These are phyloP conservation scores for Candida sanyaensis DNA, from an alignment of 1,139 yeast genomes.

Conservation along the genomic window DNA sequence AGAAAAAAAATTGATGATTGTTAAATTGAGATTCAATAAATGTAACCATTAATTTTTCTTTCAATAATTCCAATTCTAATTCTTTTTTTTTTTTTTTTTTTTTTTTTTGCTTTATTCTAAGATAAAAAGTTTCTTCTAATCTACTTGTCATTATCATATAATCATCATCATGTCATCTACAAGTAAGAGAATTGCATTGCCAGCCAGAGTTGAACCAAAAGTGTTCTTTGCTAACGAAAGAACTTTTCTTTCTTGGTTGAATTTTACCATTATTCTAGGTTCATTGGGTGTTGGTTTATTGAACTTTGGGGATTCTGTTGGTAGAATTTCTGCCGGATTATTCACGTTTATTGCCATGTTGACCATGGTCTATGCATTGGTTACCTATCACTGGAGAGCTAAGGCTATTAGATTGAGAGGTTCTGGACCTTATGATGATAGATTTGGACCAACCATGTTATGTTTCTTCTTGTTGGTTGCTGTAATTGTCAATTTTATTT, in stretches of 20 bases:
- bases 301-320: slow-evolving; percentile 93
- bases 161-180: slow-evolving; percentile 24
- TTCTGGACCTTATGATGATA: slow-evolving; percentile 96
- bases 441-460: slow-evolving; percentile 98
- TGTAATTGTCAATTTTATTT: slow-evolving; percentile 84
- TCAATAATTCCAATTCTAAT: not conserved
- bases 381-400: slow-evolving; percentile 99
- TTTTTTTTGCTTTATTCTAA: not conserved
- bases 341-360: slow-evolving; percentile 96
- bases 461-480: slow-evolving; percentile 92
- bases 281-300: slow-evolving; percentile 94
- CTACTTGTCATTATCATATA: not conserved
- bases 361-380: slow-evolving; percentile 92
- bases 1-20: not conserved
- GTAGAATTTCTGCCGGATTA: slow-evolving; percentile 89
- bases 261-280: slow-evolving; percentile 95
- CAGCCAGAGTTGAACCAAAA: slow-evolving; percentile 97
- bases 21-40: not conserved
- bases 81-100: not conserved
- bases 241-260: slow-evolving; percentile 96
- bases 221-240: slow-evolving; percentile 99
- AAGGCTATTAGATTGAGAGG: slow-evolving; percentile 97
- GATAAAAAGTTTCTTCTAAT: not conserved
- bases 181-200: slow-evolving; percentile 88
- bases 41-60: slow-evolving; percentile 1